Percentiles rank a stretch among this genome's conserved stretches.
These are phyloP conservation scores for Alternaria sp. DNA, from an alignment of 2,329 filamentous ascomycete genomes.

Conservation along the genomic window DNA sequence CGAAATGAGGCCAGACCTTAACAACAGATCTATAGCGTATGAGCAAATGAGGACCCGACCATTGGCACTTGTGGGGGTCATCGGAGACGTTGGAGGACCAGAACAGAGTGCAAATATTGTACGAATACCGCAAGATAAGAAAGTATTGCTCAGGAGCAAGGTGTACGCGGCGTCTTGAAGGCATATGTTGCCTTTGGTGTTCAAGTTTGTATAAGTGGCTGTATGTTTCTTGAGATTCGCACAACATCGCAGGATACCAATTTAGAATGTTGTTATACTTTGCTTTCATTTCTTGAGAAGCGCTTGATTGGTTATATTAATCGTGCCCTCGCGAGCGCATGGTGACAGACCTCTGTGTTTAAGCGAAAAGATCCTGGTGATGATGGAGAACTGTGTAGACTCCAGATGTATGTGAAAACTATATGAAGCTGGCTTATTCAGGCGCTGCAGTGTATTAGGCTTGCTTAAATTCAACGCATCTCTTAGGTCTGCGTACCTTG, in stretches of 20 bases:
- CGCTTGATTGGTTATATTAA: no score
- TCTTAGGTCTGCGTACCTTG: neutral
- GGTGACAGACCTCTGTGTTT: no score
- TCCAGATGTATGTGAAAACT: no score
- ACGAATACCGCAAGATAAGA: constrained; percentile 18
- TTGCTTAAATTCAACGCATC: neutral
- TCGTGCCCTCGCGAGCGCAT: no score
- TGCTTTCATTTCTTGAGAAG: no score
- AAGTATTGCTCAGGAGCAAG: constrained; percentile 38
- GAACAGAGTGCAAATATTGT: constrained; percentile 9
- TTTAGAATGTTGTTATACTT: constrained; percentile 11
- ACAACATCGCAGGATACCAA: constrained; percentile 20
- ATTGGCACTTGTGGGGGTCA: constrained; percentile 9
- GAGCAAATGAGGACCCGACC: neutral
- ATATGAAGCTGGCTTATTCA: neutral
- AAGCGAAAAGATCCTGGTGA: no score
- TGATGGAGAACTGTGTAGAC: no score
- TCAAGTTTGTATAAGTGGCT: constrained; percentile 6
- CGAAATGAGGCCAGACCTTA: constrained; percentile 24
- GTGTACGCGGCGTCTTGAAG: constrained; percentile 29
- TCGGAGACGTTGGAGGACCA: neutral
- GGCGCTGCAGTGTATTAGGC: neutral
- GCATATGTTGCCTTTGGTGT: constrained; percentile 9
- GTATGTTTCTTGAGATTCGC: constrained; percentile 9
- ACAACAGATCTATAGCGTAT: neutral